Base-by-base conservation (phyloP, 768 basidiomycete species). In the Phylloporus rhodoxanthus region DNA sequence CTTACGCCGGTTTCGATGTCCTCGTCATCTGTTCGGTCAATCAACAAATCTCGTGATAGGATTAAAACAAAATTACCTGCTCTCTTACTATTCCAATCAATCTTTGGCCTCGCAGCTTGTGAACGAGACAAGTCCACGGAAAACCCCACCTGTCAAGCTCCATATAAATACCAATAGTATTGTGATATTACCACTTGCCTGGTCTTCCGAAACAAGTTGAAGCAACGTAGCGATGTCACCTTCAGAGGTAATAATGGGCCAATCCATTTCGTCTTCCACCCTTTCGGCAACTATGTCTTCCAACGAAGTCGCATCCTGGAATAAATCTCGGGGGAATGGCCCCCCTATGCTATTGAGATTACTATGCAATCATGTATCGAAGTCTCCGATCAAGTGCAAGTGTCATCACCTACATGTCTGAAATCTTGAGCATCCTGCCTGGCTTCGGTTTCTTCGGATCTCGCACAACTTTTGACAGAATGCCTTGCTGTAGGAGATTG, bases 71-170 rank as follows among this genome's bases (percentile, higher is more conserved):
- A 26, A 74, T 48, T 53, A 87, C 90, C 88, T 55, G 86, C 85
- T 75, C 90, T 89, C 70, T 91, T 91, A 66, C 89, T 95, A 57
- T 90, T 90, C 80, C 85, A 91, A 59, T 91, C 87, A 30, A 87
- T 70, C 10, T 65, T 69, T 21, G 72, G 63, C 7, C 84, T 77
- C 33, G 81, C 76, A 5, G 72, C 69, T 53, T 76, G 80, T 11
- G 84, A 72, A 44, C 78, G 74, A 10, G 77, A 70, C 1, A 82
- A 79, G 57, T 94, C 88, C 28, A 93, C 68, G 29, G 72, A 73
- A 57, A 93, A 84, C 41, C 86, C 80, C 20, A 89, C 76, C 90
- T 91, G 29, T 9, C 15, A 33, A 45, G 4, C 14, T 39, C 9
- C 19, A 21, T 51, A 17, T 48, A 39, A 17, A 8, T 32, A 21